Base-by-base conservation (phyloP, 179 eudicot species). In the Spinacia oleracea region DNA sequence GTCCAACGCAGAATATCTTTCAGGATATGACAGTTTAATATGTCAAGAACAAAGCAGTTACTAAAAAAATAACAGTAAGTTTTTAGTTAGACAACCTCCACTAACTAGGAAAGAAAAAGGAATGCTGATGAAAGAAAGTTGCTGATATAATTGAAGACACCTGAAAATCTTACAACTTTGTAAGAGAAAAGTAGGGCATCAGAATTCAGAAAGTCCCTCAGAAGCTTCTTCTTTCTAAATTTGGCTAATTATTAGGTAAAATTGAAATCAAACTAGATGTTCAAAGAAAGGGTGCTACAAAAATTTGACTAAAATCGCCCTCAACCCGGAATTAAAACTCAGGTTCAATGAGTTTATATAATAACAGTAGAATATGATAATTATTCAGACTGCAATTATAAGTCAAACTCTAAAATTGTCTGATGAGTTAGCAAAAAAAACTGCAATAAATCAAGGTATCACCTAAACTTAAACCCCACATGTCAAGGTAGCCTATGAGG, bases 361-460 rank as follows among this genome's bases (percentile, higher is more conserved):
- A 23, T 45, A 71, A 23, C 21, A 59, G 25, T 16, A 53, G 43
- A 29, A 71, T 46, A 71, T 63, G 69, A 51, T 70, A 50, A 50
- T 32, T 50, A 0, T 80, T 68, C 70, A 59, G 79, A 84, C 81
- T 68, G 79, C 86, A 80, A 77, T 73, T 74, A 77, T 55, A 81
- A 77, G 77, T 81, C 79, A 72, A 82, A 83, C 71, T 80, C 81
- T 84, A 64, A 64, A 60, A 84, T 83, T 83, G 86, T 80, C 72
- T 73, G 60, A 53, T 53, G 58, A 53, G 58, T 53, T 48, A 53
- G 58, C 58, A 50, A 50, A 50, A 50, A 50, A 50, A 14, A 50
- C 48, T 45, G 48, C 83, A 65, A 66, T 65, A 45, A 77, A 80
- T 80, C 56, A 70, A 18, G 58, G 73, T 43, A 70, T 45, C 72